Conservation (phyloP, 495 filamentous ascomycete species). For the Patellaria atrata region DNA sequence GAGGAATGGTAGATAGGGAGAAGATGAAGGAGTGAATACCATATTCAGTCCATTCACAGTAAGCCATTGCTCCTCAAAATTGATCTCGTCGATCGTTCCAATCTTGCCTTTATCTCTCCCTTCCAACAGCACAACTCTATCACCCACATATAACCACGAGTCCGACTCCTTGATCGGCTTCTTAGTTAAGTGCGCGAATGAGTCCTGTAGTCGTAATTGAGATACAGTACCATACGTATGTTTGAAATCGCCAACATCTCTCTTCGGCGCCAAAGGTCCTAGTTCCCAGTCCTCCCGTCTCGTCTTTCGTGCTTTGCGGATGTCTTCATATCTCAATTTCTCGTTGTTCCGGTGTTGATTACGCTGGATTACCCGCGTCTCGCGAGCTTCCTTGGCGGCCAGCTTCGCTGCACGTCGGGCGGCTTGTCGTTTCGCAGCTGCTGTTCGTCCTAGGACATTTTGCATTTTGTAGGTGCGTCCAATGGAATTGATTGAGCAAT, state of each 20-base stretch:
- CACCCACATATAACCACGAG: slow-evolving; percentile 31
- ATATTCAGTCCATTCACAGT: slow-evolving; percentile 48
- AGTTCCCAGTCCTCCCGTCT: slow-evolving; percentile 57
- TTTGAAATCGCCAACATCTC: slow-evolving; percentile 42
- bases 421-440: slow-evolving; percentile 49
- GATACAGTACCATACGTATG: slow-evolving; percentile 38
- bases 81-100: slow-evolving; percentile 45
- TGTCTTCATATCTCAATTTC: slow-evolving; percentile 2
- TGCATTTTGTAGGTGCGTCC: slow-evolving; percentile 41
- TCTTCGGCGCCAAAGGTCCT: slow-evolving; percentile 59
- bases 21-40: slow-evolving; percentile 32
- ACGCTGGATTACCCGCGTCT: slow-evolving; percentile 1
- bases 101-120: slow-evolving; percentile 74
- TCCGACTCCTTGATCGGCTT: slow-evolving; percentile 44
- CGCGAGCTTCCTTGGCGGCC: slow-evolving; percentile 8
- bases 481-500: not conserved
- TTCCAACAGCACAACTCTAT: slow-evolving; percentile 64
- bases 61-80: slow-evolving; percentile 41
- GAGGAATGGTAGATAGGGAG: slow-evolving; percentile 1
- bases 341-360: slow-evolving; percentile 13
- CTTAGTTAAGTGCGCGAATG: slow-evolving; percentile 27
- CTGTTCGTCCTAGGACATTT: slow-evolving; percentile 55
- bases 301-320: slow-evolving; percentile 23
- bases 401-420: slow-evolving; percentile 31
- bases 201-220: slow-evolving; percentile 24